Evolutionary conservation across 495 filamentous ascomycete genomes (phyloP).

Genomic region (Aspergillus ellipticus): DNA sequence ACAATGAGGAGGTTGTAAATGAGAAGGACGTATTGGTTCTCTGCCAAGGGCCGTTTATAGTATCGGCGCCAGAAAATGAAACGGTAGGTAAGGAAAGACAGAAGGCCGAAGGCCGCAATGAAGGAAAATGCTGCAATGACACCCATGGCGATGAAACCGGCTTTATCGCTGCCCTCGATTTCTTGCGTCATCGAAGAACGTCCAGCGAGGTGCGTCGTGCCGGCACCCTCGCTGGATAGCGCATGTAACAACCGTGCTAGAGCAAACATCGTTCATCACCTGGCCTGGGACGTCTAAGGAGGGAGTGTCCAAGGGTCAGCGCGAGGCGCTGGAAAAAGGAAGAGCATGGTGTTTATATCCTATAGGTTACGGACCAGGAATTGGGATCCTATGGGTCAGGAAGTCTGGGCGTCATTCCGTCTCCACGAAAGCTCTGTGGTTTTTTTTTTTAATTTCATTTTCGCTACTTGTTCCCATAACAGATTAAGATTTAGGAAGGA

Average conservation of each 20-base stretch:
- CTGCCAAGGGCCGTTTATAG: constrained; percentile 36
- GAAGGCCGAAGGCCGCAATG: constrained; percentile 46
- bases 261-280: constrained; percentile 2
- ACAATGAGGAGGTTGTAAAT: constrained; percentile 71
- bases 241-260: not conserved
- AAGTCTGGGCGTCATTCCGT: not conserved
- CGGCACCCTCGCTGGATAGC: not conserved
- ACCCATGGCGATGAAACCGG: constrained; percentile 54
- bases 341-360: not conserved
- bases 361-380: not conserved
- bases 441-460: not conserved
- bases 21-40: constrained; percentile 70
- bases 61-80: constrained; percentile 53
- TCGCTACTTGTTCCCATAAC: not conserved
- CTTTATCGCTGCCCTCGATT: constrained; percentile 19
- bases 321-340: not conserved
- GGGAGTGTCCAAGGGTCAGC: not conserved
- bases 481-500: not conserved
- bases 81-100: constrained; percentile 54
- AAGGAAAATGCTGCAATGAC: constrained; percentile 55
- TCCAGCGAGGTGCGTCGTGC: not conserved
- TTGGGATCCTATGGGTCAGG: not conserved
- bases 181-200: not conserved
- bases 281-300: not conserved
- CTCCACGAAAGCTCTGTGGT: not conserved